Evolutionary conservation across 108 stramenopile species (phyloP).

Genomic region (Nitzschia putrida): DNA sequence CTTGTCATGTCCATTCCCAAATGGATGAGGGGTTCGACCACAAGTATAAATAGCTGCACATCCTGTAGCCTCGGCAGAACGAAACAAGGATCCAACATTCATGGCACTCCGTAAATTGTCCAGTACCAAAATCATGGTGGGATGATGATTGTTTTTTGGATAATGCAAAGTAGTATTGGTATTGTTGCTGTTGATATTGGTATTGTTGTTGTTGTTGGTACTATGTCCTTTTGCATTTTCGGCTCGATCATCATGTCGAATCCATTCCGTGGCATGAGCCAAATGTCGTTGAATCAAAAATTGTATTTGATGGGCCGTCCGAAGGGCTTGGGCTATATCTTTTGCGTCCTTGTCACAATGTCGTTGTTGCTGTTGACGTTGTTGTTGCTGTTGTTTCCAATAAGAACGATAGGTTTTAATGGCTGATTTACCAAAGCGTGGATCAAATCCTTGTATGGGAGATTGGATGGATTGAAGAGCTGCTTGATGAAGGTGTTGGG

Average conservation of each 20-base stretch:
- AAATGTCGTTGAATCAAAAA: slow-evolving; percentile 76
- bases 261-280: slow-evolving; percentile 69
- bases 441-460: slow-evolving; percentile 64
- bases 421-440: slow-evolving; percentile 70
- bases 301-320: slow-evolving; percentile 75
- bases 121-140: slow-evolving; percentile 57
- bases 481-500: slow-evolving; percentile 29
- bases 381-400: slow-evolving; percentile 47
- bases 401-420: slow-evolving; percentile 79
- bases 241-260: slow-evolving; percentile 62
- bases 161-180: slow-evolving; percentile 45
- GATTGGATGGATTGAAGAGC: slow-evolving; percentile 54
- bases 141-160: slow-evolving; percentile 47
- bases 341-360: neutral
- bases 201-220: neutral
- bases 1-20: slow-evolving; percentile 75
- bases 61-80: slow-evolving; percentile 81
- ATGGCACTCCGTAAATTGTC: slow-evolving; percentile 86
- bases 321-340: slow-evolving; percentile 50
- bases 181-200: neutral
- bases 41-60: slow-evolving; percentile 33
- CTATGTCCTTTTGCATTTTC: neutral
- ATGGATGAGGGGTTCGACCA: slow-evolving; percentile 85
- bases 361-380: neutral
- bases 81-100: slow-evolving; percentile 87